Conservation (phyloP, 192 early-diverging fungal species). For the Cladochytrium replicatum region DNA sequence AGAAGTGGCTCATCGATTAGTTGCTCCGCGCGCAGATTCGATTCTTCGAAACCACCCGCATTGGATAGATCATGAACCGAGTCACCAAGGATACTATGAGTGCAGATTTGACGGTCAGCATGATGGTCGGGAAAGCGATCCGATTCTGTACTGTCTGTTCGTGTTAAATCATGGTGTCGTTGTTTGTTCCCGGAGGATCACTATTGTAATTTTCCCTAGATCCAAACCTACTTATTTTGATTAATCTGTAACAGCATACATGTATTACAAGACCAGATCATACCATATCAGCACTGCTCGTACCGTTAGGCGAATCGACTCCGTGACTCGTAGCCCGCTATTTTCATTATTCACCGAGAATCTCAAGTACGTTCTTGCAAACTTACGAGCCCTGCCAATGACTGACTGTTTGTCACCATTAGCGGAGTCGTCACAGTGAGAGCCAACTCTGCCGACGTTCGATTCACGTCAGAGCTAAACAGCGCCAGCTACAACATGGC, state of each 20-base stretch:
- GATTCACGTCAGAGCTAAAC: slow-evolving; percentile 3
- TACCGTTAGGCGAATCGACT: slow-evolving; percentile 28
- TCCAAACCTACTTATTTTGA: too few relatives aligned
- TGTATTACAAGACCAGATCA: slow-evolving; percentile 5
- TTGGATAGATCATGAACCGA: slow-evolving; percentile 54
- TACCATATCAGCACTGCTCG: slow-evolving; percentile 18
- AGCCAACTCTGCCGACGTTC: background rate
- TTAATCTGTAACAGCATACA: slow-evolving; percentile 9
- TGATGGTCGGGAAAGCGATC: too few relatives aligned
- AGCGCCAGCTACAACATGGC: slow-evolving; percentile 13
- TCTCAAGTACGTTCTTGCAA: background rate
- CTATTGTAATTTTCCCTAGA: too few relatives aligned
- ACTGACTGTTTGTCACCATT: background rate
- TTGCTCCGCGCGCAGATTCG: slow-evolving; percentile 30
- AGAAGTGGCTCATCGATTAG: slow-evolving; percentile 18
- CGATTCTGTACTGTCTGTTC: too few relatives aligned
- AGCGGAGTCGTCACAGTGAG: slow-evolving; percentile 7
- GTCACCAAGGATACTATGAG: slow-evolving; percentile 69
- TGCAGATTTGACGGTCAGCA: slow-evolving; percentile 18
- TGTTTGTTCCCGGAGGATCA: too few relatives aligned
- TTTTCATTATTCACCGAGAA: slow-evolving; percentile 27
- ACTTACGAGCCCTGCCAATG: background rate
- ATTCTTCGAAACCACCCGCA: slow-evolving; percentile 39
- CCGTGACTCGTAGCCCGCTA: slow-evolving; percentile 19
- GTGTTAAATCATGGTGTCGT: slow-evolving; percentile 8